Evolutionary conservation across 306 rosid genomes (phyloP), one percentile per base, ranked within the genome.

Genomic region (Senna tora): DNA sequence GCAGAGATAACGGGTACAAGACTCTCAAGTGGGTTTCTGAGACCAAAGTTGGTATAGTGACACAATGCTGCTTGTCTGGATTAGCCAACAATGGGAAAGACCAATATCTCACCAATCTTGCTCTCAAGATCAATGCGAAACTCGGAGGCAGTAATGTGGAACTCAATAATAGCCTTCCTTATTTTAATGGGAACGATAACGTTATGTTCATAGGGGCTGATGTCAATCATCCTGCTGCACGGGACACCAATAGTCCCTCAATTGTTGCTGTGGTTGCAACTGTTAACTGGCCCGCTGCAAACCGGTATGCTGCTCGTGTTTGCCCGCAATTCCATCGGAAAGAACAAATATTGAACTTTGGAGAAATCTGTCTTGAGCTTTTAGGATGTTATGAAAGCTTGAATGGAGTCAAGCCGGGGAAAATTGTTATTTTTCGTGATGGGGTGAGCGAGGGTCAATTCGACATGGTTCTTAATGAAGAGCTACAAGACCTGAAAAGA

Each of bases 71-170:
- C 60, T 82, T 91, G 84, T 75, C 92, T 43, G 3, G 6, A 36
- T 36, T n/a, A 38, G 87, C 87, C 62, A 84, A 78, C 67, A 71
- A 60, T 66, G 82, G 79, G 36, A 82, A 71, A 9, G 97, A 91
- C 75, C 85, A 78, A 65, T 80, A 78, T 82, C 79, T 83, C 54
- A 80, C 96, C 8, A 82, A 91, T 79, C 83, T 91, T 51, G 89
- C 88, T 19, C 87, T 87, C 38, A 91, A 91, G 87, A 85, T 91
- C 71, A 91, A 88, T 76, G 97, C 97, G 50, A 91, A 91, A 80
- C 92, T 91, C 63, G 97, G 97, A 69, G 97, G 97, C 54, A 91
- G 97, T 62, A 91, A 91, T 41, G 88, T 88, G 32, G 97, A 91
- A 82, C 87, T 91, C 28, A 70, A 16, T 63, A 75, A 79, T 10